Conservation (phyloP, 2,329 filamentous ascomycete genomes). For the Pseudogymnoascus sp. region DNA sequence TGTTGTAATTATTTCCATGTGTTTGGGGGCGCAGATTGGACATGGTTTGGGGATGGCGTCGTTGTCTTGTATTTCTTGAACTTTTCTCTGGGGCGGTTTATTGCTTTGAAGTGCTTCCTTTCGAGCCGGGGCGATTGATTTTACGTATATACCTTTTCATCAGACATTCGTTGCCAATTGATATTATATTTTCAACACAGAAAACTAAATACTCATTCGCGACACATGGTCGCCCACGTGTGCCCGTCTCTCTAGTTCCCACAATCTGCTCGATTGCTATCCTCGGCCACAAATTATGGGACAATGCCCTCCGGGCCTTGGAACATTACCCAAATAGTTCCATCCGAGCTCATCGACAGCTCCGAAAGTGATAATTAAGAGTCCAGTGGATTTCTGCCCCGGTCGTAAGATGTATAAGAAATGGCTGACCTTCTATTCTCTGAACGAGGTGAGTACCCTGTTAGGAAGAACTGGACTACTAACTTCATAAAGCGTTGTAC, state of each 20-base stretch:
- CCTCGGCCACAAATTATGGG: not conserved
- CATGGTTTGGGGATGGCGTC: not conserved
- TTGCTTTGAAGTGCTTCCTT: not conserved
- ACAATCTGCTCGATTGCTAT: not conserved
- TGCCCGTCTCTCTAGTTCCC: not conserved
- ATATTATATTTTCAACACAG: not conserved
- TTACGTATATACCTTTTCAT: constrained; percentile 1
- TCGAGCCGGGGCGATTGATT: not conserved
- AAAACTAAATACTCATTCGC: not conserved
- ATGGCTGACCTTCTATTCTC: not conserved
- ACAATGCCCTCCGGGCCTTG: not conserved
- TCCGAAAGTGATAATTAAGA: too few relatives aligned
- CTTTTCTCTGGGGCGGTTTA: not conserved
- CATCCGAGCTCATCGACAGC: too few relatives aligned
- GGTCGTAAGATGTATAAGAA: not conserved
- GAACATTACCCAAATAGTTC: not conserved
- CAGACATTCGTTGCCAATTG: not conserved
- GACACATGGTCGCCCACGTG: not conserved
- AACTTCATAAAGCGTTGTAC: not conserved
- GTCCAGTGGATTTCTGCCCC: not conserved
- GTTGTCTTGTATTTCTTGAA: not conserved
- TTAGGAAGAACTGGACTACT: not conserved
- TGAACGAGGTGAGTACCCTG: not conserved
- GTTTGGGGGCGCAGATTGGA: not conserved
- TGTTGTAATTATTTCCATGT: not conserved